Evolutionary conservation across 2,329 filamentous ascomycete genomes (phyloP).

Genomic region (Aspergillus fructus): DNA sequence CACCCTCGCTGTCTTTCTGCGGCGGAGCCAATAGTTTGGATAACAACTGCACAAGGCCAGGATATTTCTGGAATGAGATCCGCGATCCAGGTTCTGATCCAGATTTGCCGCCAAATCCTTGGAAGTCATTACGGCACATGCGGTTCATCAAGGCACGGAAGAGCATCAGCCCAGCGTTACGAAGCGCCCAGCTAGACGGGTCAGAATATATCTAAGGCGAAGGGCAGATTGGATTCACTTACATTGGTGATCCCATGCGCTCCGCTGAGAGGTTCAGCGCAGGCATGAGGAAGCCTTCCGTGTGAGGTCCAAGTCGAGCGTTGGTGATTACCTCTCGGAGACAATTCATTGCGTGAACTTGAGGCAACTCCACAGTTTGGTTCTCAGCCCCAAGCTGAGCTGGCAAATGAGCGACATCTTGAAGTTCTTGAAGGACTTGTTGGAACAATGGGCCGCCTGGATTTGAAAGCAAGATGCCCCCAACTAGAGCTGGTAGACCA

Average conservation of each 20-base stretch:
- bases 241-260: slow-evolving; percentile 76
- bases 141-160: slow-evolving; percentile 80
- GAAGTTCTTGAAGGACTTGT: slow-evolving; percentile 43
- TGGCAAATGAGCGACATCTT: slow-evolving; percentile 36
- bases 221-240: slow-evolving; percentile 28
- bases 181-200: slow-evolving; percentile 74
- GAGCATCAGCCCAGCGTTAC: slow-evolving; percentile 88
- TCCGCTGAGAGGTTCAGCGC: slow-evolving; percentile 77
- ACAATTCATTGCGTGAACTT: slow-evolving; percentile 94
- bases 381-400: slow-evolving; percentile 28
- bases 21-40: slow-evolving; percentile 34
- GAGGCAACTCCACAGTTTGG: slow-evolving; percentile 64
- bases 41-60: slow-evolving; percentile 37
- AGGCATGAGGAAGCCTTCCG: slow-evolving; percentile 71
- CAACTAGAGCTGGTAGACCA: slow-evolving; percentile 83
- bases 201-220: slow-evolving; percentile 16
- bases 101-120: slow-evolving; percentile 50
- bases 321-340: slow-evolving; percentile 89
- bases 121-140: slow-evolving; percentile 46
- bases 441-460: slow-evolving; percentile 52
- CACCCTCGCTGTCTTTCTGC: slow-evolving; percentile 15
- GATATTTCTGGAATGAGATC: slow-evolving; percentile 42
- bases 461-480: slow-evolving; percentile 67
- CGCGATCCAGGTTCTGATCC: slow-evolving; percentile 43
- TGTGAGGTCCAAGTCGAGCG: slow-evolving; percentile 69